These are phyloP conservation scores for Cyclocybe cylindracea DNA, from an alignment of 768 basidiomycete species.

Conservation along the genomic window DNA sequence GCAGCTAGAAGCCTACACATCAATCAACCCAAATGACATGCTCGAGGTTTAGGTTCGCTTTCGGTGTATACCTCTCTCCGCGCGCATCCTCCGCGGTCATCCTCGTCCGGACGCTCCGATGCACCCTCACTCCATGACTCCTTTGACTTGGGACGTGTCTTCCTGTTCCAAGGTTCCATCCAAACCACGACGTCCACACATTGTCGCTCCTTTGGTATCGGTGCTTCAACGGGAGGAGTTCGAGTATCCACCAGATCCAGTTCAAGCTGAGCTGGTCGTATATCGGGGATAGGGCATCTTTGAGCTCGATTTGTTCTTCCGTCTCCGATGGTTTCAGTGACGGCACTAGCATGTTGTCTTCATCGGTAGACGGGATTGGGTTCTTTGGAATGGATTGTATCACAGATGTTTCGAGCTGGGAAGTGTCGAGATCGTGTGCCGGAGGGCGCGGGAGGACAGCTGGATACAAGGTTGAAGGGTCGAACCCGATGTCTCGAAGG, in stretches of 20 bases:
- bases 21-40: constrained; percentile 39
- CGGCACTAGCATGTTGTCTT: constrained; percentile 9
- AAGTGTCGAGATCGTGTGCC: constrained; percentile 29
- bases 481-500: constrained; percentile 41
- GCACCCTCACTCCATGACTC: constrained; percentile 40
- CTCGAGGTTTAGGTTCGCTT: constrained; percentile 33
- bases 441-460: constrained; percentile 41
- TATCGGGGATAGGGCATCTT: constrained; percentile 44
- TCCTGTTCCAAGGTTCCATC: constrained; percentile 37
- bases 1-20: constrained; percentile 1
- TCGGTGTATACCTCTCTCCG: constrained; percentile 37
- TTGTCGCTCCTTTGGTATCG: constrained; percentile 28
- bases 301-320: constrained; percentile 54
- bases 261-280: constrained; percentile 50
- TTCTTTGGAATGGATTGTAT: constrained; percentile 34
- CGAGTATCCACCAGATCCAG: constrained; percentile 47
- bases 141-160: constrained; percentile 43
- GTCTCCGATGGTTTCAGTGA: constrained; percentile 16
- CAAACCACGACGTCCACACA: constrained; percentile 25
- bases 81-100: constrained; percentile 46
- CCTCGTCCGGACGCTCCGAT: constrained; percentile 52
- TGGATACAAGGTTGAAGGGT: constrained; percentile 36
- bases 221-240: constrained; percentile 30
- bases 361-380: constrained; percentile 4
- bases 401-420: constrained; percentile 20